Base-by-base conservation (phyloP, 768 basidiomycete species). In the Postia placenta region DNA sequence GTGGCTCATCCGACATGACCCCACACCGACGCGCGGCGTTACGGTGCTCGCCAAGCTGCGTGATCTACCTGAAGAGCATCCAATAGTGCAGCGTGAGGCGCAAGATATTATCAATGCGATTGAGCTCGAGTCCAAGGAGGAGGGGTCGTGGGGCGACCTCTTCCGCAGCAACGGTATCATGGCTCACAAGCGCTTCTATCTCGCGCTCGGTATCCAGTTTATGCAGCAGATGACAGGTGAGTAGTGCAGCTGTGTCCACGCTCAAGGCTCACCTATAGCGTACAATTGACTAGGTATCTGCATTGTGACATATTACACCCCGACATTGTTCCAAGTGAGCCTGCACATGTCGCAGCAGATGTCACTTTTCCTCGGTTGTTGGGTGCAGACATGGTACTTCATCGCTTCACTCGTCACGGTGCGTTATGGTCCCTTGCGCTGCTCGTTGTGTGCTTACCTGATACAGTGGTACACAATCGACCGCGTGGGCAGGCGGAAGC, bases 271-370 rank as follows among this genome's bases (percentile, higher is more conserved):
- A n/a, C n/a, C n/a, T n/a, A n/a, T n/a, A n/a, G n/a, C n/a, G n/a
- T n/a, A n/a, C n/a, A n/a, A n/a, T n/a, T 39, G 5, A 26, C 4
- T 27, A 49, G 48, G 48, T 30, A 49, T 49, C 39, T 42, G 43
- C 23, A 49, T 49, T 33, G 41, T 49, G 17, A 49, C 48, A 6
- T 71, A 71, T 48, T 61, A 69, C 11, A 67, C 70, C 1, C 70
- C 71, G 5, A 59, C 70, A 19, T 66, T 73, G 0, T 71, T 71
- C 53, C 67, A 73, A 52, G 67, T 68, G 40, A 71, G 69, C 1
- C 71, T 71, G 67, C 68, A 69, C 2, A 58, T 73, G 19, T 63
- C 69, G 15, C 66, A 68, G 25, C 60, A 72, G 26, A 61, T 73
- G 20, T 68, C 69, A 2, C 64, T 71, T 28, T 65, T 73, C 40